These are phyloP conservation scores for Sclerotinia glacialis DNA, from an alignment of 2,329 filamentous ascomycete species.

Conservation along the genomic window DNA sequence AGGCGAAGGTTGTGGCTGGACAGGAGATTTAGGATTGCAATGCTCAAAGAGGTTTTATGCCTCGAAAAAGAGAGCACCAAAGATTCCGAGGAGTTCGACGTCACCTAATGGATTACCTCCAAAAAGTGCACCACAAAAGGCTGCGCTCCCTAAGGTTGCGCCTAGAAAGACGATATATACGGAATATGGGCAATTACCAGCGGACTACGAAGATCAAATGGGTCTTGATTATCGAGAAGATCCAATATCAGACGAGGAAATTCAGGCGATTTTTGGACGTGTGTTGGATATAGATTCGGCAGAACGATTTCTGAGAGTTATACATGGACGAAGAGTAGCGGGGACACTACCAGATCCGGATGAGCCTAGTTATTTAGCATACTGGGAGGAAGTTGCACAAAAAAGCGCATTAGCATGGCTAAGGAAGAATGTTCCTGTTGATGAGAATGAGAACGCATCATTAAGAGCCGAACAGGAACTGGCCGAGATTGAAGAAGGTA, in stretches of 20 bases:
- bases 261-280: slow-evolving; percentile 50
- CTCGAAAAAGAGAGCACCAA: not conserved
- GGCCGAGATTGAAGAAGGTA: slow-evolving; percentile 48
- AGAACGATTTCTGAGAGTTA: slow-evolving; percentile 55
- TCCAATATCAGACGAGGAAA: slow-evolving; percentile 51
- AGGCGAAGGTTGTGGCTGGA: not conserved
- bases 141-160: slow-evolving; percentile 15
- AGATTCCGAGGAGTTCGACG: not conserved
- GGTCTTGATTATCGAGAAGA: slow-evolving; percentile 53
- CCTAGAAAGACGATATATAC: slow-evolving; percentile 42
- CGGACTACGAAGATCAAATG: slow-evolving; percentile 52
- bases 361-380: slow-evolving; percentile 36
- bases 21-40: slow-evolving; percentile 10
- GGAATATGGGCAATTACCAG: slow-evolving; percentile 58
- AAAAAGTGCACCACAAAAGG: slow-evolving; percentile 25
- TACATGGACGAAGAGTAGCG: slow-evolving; percentile 62
- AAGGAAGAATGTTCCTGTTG: slow-evolving; percentile 52
- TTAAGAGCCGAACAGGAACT: slow-evolving; percentile 63
- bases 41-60: slow-evolving; percentile 21
- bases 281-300: slow-evolving; percentile 46
- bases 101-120: too few relatives aligned
- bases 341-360: slow-evolving; percentile 61
- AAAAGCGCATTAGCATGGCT: slow-evolving; percentile 53
- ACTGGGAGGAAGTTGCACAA: slow-evolving; percentile 40
- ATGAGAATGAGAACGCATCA: slow-evolving; percentile 60